Percentiles rank a stretch among this genome's conserved stretches.
Conservation (phyloP, 768 basidiomycete genomes). For the Hebeloma cylindrosporum region DNA sequence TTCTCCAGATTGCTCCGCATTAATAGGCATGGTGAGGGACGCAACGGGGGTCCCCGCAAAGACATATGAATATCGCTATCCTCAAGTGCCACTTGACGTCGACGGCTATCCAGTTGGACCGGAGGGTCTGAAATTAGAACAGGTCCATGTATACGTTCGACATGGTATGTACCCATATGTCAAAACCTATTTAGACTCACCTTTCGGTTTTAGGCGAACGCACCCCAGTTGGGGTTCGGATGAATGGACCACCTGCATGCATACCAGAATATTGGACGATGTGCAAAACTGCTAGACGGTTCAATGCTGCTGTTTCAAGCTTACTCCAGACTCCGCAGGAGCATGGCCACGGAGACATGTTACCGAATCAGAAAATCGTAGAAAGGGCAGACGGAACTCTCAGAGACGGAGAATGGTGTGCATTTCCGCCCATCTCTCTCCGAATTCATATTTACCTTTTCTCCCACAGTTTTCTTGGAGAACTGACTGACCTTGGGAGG, state of each 20-base stretch:
- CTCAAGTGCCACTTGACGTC: conserved; percentile 54
- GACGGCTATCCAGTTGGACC: conserved; percentile 62
- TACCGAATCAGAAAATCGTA: conserved; percentile 47
- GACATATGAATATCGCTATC: conserved; percentile 27
- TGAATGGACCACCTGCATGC: conserved; percentile 58
- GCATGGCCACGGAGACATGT: conserved; percentile 23
- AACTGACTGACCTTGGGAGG: conserved; percentile 69
- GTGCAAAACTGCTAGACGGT: conserved; percentile 55
- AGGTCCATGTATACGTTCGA: conserved; percentile 73
- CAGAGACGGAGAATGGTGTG: conserved; percentile 65
- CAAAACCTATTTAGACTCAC: neutral
- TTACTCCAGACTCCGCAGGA: conserved; percentile 7
- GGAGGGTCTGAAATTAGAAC: conserved; percentile 53
- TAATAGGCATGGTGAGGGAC: neutral
- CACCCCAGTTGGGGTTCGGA: conserved; percentile 69
- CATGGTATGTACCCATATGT: conserved; percentile 52
- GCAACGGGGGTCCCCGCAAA: conserved; percentile 2
- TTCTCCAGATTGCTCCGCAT: no score
- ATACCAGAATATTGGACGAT: conserved; percentile 71
- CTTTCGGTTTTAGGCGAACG: conserved; percentile 58
- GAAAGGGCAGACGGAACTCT: conserved; percentile 57
- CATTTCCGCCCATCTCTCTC: conserved; percentile 1
- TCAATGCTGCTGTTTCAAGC: conserved; percentile 44
- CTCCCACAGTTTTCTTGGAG: conserved; percentile 59
- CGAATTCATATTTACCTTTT: neutral